These are phyloP conservation scores for Knoxdaviesia capensis DNA, from an alignment of 2,329 filamentous ascomycete genomes.

Conservation along the genomic window DNA sequence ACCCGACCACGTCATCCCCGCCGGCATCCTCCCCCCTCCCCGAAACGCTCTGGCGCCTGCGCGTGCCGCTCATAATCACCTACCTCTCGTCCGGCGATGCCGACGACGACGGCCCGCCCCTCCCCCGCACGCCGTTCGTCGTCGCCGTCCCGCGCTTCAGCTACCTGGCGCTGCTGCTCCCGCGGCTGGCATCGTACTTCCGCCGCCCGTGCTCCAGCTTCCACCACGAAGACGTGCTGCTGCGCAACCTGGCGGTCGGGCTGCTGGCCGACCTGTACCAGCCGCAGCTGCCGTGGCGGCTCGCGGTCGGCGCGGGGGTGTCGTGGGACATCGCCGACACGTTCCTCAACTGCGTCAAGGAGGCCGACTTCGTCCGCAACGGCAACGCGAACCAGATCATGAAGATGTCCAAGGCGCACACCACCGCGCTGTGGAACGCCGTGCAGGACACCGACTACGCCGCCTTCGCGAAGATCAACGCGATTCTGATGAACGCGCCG, in stretches of 20 bases:
- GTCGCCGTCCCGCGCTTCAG: conserved; percentile 34
- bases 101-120: conserved; percentile 9
- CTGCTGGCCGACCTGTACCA: conserved; percentile 36
- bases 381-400: conserved; percentile 81
- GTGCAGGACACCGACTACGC: conserved; percentile 59
- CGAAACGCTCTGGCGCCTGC: conserved; percentile 31
- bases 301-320: conserved; percentile 31
- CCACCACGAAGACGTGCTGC: conserved; percentile 32
- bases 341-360: conserved; percentile 44
- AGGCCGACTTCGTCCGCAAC: conserved; percentile 74
- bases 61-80: conserved; percentile 33
- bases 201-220: conserved; percentile 34
- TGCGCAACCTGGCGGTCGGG: conserved; percentile 31
- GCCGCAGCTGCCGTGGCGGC: conserved; percentile 30
- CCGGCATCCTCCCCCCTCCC: conserved; percentile 10
- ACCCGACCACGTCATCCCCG: conserved; percentile 1
- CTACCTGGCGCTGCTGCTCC: conserved; percentile 36
- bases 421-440: conserved; percentile 61
- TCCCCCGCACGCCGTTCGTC: conserved; percentile 27
- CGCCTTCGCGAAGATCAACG: conserved; percentile 55
- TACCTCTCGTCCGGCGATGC: conserved; percentile 11
- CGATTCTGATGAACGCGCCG: conserved; percentile 55
- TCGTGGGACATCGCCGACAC: conserved; percentile 42
- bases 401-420: conserved; percentile 69
- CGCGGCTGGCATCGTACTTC: conserved; percentile 33